These are phyloP conservation scores for Spathaspora boniae DNA, from an alignment of 805 yeast genomes.

Conservation along the genomic window DNA sequence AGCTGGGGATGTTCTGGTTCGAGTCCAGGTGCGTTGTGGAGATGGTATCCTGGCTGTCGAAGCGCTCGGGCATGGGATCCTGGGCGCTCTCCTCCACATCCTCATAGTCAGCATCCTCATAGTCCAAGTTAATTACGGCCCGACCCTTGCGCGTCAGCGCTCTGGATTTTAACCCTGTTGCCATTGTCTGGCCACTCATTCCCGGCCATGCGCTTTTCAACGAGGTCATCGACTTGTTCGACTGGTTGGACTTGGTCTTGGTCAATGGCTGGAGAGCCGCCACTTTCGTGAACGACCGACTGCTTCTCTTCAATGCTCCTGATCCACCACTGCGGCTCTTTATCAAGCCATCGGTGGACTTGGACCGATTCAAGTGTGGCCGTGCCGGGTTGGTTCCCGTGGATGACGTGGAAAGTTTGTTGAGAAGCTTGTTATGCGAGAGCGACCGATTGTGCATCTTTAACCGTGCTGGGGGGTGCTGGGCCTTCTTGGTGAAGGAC, in stretches of 20 bases:
- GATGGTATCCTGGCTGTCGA: conserved; percentile 9
- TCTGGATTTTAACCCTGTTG: conserved; percentile 15
- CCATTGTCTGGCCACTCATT: conserved; percentile 7
- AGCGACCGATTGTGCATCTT: conserved; percentile 22
- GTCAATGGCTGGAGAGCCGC: conserved; percentile 35
- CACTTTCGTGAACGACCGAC: conserved; percentile 35
- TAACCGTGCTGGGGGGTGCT: conserved; percentile 4
- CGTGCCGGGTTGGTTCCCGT: conserved; percentile 12
- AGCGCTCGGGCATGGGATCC: conserved; percentile 10
- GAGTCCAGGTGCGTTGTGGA: conserved; percentile 4
- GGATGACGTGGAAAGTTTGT: conserved; percentile 10
- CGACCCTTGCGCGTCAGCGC: conserved; percentile 34
- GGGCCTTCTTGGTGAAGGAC: too few relatives aligned
- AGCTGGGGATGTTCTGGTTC: conserved; percentile 8
- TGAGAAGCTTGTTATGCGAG: conserved; percentile 24
- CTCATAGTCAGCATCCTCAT: conserved; percentile 36
- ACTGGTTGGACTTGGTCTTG: conserved; percentile 27
- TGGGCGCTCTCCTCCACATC: conserved; percentile 21
- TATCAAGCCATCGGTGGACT: conserved; percentile 38
- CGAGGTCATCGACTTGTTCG: conserved; percentile 28
- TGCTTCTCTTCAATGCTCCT: conserved; percentile 27
- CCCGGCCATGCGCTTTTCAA: conserved; percentile 33
- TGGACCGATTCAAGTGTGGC: conserved; percentile 36
- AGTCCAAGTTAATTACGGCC: conserved; percentile 39
- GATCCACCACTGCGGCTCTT: conserved; percentile 15